Conservation (phyloP, 768 basidiomycete species). For the Suillus alpinus region DNA sequence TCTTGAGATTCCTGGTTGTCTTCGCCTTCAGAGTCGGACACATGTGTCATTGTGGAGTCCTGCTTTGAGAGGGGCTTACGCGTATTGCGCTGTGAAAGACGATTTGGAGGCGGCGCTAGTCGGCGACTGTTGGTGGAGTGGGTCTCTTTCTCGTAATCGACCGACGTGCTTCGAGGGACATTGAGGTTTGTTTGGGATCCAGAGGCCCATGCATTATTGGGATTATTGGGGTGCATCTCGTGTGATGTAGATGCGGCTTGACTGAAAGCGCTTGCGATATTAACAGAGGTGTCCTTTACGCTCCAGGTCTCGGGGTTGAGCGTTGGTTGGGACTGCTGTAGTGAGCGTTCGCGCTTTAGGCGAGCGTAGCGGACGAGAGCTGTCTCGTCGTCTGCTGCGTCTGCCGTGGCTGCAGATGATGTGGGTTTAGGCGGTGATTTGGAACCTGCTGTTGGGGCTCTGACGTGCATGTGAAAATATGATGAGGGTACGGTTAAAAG, state of each 20-base stretch:
- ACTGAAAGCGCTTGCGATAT: constrained; percentile 78
- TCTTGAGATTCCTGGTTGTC: constrained; percentile 30
- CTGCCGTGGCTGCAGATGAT: constrained; percentile 36
- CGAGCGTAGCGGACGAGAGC: constrained; percentile 47
- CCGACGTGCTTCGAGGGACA: constrained; percentile 72
- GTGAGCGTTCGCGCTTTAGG: constrained; percentile 41
- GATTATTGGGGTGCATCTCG: constrained; percentile 46
- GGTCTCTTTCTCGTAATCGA: constrained; percentile 72
- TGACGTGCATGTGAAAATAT: constrained; percentile 27
- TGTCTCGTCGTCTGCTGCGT: constrained; percentile 43
- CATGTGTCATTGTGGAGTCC: constrained; percentile 44
- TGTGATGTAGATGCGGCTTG: constrained; percentile 53
- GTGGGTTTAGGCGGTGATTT: constrained; percentile 59
- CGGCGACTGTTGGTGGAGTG: constrained; percentile 54
- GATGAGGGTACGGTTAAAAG: constrained; percentile 16
- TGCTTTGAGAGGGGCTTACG: constrained; percentile 55
- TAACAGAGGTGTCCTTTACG: constrained; percentile 83
- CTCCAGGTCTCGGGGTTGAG: constrained; percentile 65
- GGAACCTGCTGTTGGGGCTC: constrained; percentile 53
- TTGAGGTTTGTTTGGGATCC: constrained; percentile 43
- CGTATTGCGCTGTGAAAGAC: constrained; percentile 33
- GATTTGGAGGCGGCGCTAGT: constrained; percentile 60
- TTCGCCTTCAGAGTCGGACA: constrained; percentile 72
- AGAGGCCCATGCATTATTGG: constrained; percentile 68
- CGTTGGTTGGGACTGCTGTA: constrained; percentile 17